Conservation (phyloP, 1,284 basidiomycete species). For the Boletus semigastroideus region DNA sequence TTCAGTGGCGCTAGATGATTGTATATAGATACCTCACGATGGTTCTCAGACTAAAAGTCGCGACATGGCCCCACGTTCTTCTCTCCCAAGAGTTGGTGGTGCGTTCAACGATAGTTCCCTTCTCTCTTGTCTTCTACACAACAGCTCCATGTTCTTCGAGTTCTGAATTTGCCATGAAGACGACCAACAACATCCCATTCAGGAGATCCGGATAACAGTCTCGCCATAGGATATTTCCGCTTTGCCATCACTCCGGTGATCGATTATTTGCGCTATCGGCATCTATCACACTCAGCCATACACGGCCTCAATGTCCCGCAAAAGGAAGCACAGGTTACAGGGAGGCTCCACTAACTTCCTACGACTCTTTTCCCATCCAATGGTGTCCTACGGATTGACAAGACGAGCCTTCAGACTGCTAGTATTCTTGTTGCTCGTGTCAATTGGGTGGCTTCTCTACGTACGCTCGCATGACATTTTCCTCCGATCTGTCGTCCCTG, state of each 20-base stretch:
- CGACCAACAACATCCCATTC: neutral
- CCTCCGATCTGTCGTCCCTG: neutral
- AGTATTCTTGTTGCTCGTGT: conserved; percentile 4
- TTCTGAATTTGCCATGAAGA: neutral
- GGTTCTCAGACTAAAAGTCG: no score
- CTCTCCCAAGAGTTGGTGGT: neutral
- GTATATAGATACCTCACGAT: no score
- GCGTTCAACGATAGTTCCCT: neutral
- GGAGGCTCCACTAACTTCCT: neutral
- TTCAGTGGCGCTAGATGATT: no score
- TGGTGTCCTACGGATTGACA: conserved; percentile 25
- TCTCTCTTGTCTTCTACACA: neutral
- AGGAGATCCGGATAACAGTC: neutral
- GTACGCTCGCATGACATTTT: conserved; percentile 7
- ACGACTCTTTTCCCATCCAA: conserved; percentile 4
- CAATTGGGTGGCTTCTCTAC: conserved; percentile 7
- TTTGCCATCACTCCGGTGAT: conserved; percentile 1
- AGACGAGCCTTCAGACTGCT: conserved; percentile 25
- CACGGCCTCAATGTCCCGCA: neutral
- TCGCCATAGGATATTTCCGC: neutral
- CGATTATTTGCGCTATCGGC: neutral
- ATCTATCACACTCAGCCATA: neutral
- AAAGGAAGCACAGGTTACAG: neutral
- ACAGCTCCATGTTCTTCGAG: neutral
- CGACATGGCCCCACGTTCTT: no score